Base-by-base conservation (phyloP, 2,329 filamentous ascomycete genomes). In the Trichoderma sp. region DNA sequence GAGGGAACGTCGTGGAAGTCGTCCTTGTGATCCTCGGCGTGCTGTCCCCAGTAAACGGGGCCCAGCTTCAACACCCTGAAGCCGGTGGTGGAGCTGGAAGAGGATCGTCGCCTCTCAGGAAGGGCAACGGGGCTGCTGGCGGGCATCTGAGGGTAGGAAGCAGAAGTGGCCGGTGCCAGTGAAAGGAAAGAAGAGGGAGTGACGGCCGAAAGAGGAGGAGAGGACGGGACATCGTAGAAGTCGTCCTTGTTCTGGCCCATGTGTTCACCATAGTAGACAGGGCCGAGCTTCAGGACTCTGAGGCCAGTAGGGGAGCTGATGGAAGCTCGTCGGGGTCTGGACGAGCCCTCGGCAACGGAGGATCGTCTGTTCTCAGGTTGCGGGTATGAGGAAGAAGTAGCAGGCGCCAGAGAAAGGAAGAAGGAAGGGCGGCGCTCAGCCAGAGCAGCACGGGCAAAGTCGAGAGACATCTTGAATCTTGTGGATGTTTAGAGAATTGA, bases 211-310 rank as follows among this genome's bases (percentile, higher is more conserved):
- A 61, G 57, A 34, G 69, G 69, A n/a, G 69, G 70, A 39, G 70
- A 30, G 28, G 70, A 64, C 1, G 18, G 56, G 60, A 73, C 57
- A 76, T 87, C 84, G 80, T 86, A 80, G 78, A 83, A 90, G 82
- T 90, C 88, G 61, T 82, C 84, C 82, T 87, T 85, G 82, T 88
- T 83, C 70, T 86, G 86, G 74, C 84, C 87, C 32, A 82, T 81
- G 80, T 89, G 86, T 83, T 88, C 88, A 75, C 89, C 89, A 80
- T 84, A 90, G 84, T 90, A 87, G 73, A 91, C 88, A 32, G 89
- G 89, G 30, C 87, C 87, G 71, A 91, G 87, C 84, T 90, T 90
- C 75, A 91, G 86, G 79, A 91, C 87, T 72, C 85, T 84, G 75
- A 83, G 81, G 73, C 83, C 79, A 69, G 75, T 77, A 76, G 71